These are phyloP conservation scores for Rhizopus sp. DNA, from an alignment of 371 early-diverging fungal species.

Conservation along the genomic window DNA sequence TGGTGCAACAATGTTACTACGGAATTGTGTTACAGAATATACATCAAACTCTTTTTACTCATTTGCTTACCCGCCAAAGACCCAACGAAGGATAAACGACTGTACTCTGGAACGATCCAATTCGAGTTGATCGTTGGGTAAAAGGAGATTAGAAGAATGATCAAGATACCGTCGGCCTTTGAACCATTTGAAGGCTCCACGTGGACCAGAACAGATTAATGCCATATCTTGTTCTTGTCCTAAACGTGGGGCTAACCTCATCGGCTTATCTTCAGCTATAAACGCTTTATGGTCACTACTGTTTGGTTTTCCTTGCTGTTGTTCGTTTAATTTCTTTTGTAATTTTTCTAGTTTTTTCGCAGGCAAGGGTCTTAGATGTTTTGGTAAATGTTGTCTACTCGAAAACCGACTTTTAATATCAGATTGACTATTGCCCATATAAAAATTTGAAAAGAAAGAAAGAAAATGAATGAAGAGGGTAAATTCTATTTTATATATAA, in stretches of 20 bases:
- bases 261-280: no score
- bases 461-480: not conserved
- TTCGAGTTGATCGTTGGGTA: constrained; percentile 35
- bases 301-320: no score
- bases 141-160: not conserved
- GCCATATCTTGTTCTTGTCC: not conserved
- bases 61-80: constrained; percentile 30
- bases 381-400: not conserved
- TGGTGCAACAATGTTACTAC: constrained; percentile 29
- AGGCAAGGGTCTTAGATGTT: constrained; percentile 1
- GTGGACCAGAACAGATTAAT: not conserved
- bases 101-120: constrained; percentile 31
- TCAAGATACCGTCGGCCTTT: constrained; percentile 25
- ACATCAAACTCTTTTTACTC: not conserved
- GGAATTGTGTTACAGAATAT: not conserved
- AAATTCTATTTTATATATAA: not conserved
- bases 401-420: constrained; percentile 7
- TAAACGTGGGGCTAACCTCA: not conserved
- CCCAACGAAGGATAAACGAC: constrained; percentile 31
- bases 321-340: not conserved
- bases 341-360: constrained; percentile 2
- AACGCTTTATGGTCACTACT: no score
- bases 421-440: constrained; percentile 16
- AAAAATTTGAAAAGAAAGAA: not conserved
- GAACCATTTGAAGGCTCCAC: constrained; percentile 35